These are phyloP conservation scores for Beta corolliflora DNA, from an alignment of 179 eudicot species.

Conservation along the genomic window DNA sequence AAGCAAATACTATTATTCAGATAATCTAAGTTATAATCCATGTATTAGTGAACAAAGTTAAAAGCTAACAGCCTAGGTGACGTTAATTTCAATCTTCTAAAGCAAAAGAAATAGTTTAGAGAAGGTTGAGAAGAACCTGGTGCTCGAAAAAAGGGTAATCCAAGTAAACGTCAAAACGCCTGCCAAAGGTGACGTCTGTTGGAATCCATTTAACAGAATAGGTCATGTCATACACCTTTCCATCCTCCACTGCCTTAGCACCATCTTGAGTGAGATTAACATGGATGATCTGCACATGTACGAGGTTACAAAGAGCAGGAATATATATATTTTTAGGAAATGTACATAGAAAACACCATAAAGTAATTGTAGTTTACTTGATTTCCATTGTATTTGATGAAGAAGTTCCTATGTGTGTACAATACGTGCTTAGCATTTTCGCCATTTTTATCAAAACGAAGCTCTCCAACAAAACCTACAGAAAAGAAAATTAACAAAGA, in stretches of 20 bases:
- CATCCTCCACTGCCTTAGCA: slow-evolving; percentile 72
- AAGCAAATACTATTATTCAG: background rate
- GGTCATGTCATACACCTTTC: slow-evolving; percentile 70
- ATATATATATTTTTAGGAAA: background rate
- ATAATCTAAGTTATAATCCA: background rate
- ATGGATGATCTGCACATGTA: slow-evolving; percentile 71
- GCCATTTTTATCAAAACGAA: slow-evolving; percentile 67
- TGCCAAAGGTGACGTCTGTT: slow-evolving; percentile 74
- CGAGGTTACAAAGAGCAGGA: slow-evolving; percentile 3
- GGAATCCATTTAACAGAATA: slow-evolving; percentile 79
- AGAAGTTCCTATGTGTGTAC: slow-evolving; percentile 73
- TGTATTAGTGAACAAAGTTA: background rate
- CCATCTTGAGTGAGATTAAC: slow-evolving; percentile 89
- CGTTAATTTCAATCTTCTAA: background rate
- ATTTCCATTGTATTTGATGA: slow-evolving; percentile 68
- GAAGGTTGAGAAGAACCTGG: slow-evolving; percentile 50
- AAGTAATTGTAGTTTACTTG: slow-evolving; percentile 45
- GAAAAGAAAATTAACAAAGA: background rate
- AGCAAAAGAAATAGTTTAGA: too few species aligned
- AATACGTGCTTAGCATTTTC: slow-evolving; percentile 69
- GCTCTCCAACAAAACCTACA: slow-evolving; percentile 85
- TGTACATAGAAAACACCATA: background rate
- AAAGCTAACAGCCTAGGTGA: background rate
- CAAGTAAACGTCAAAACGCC: slow-evolving; percentile 88
- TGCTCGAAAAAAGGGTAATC: slow-evolving; percentile 96